Base-by-base conservation (phyloP, 148 eudicot species). In the Euryodendron excelsum region DNA sequence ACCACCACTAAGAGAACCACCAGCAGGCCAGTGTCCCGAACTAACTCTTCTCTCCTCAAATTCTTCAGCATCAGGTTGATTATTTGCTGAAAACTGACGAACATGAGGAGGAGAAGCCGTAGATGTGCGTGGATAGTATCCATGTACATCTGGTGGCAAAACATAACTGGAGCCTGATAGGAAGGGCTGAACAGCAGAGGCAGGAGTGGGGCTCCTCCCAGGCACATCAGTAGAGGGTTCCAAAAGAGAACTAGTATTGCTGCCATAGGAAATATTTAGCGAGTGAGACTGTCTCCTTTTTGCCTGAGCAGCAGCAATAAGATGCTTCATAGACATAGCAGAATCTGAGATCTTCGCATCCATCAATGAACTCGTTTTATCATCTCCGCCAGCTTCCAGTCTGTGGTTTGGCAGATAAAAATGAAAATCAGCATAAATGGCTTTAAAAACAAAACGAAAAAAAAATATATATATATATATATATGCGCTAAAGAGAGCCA, bases 231-330 rank as follows among this genome's bases (percentile, higher is more conserved):
- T 45, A 81, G 82, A 60, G 34, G 82, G 73, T 53, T 77, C 78
- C 36, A 55, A 58, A 69, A 72, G 60, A 74, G 85, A 73, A 79
- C 76, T 67, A 63, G 73, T 76, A 79, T 73, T 79, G n/a, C n/a
- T n/a, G 45, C 81, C 88, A 81, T 79, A 80, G 39, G 64, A 78
- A 79, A 80, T 36, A 77, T 73, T 89, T 45, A 88, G 97, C 39
- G 82, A 79, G 53, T 87, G 87, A 76, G 99, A 86, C 83, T 87
- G 89, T 75, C 85, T 85, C 77, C 92, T 91, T 82, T 86, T 94
- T 8, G 97, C 98, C 85, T 90, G 97, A 82, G 99, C 98, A 84
- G 90, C 98, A 44, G 98, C 99, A 78, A 96, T 96, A 68, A 96
- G 89, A 83, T 86, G 77, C 82, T 81, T 95, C 87, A 95, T 93